phyloP scores from a whole-genome alignment of 192 early-diverging fungal species.

The Gamsiella multidivaricata region DNA sequence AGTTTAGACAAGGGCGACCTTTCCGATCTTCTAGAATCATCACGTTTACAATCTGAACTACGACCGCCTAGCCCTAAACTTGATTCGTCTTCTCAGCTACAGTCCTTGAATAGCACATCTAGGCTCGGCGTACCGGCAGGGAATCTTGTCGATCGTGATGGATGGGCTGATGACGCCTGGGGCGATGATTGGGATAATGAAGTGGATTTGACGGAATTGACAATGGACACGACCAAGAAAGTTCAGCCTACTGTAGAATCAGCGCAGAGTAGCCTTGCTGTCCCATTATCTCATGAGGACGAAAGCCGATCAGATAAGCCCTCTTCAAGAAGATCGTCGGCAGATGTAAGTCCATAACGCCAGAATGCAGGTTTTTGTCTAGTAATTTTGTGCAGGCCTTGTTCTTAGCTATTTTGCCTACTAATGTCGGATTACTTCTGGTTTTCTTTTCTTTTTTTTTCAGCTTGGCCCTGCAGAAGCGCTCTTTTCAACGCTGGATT shows the following conservation, averaged over 20 bases:
- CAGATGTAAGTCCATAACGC: slow-evolving; percentile 19
- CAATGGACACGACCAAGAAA: too few species aligned
- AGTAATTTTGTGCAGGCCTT: too few species aligned
- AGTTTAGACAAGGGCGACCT: slow-evolving; percentile 19
- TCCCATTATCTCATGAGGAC: not conserved
- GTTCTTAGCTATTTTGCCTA: too few species aligned
- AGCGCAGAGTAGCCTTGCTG: not conserved
- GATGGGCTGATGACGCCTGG: slow-evolving; percentile 43
- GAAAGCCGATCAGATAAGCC: not conserved
- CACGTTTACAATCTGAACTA: not conserved
- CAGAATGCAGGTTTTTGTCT: too few species aligned
- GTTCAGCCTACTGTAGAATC: not conserved
- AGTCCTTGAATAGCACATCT: too few species aligned
- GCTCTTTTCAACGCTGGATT: slow-evolving; percentile 45
- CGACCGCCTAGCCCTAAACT: too few species aligned
- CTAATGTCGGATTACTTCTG: too few species aligned
- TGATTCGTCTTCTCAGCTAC: too few species aligned
- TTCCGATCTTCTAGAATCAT: slow-evolving; percentile 13
- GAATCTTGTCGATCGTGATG: too few species aligned
- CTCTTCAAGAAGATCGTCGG: slow-evolving; percentile 14
- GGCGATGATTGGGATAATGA: slow-evolving; percentile 33
- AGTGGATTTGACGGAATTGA: too few species aligned
- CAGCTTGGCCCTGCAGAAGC: slow-evolving; percentile 40
- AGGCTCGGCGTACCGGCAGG: too few species aligned
- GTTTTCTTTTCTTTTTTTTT: not conserved